These are phyloP conservation scores for Colletotrichum karsti DNA, from an alignment of 2,329 filamentous ascomycete genomes.

Conservation along the genomic window DNA sequence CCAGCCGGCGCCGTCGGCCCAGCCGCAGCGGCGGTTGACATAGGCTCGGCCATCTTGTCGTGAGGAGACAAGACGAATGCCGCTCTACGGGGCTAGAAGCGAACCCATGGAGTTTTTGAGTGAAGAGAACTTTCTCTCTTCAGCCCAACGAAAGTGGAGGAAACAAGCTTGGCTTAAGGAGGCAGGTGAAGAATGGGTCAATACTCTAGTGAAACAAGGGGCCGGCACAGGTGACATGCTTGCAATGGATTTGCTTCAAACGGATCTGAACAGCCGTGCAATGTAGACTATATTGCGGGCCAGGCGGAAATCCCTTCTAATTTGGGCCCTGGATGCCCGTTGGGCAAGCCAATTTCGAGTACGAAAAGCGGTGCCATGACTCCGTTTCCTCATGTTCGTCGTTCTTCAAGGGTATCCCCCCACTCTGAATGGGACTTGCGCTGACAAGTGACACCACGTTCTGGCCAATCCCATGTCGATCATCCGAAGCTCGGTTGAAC, in stretches of 20 bases:
- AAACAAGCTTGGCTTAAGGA: slow-evolving; percentile 15
- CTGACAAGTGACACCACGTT: not conserved
- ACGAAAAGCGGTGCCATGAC: not conserved
- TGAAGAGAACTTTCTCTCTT: not conserved
- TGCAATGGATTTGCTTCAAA: not conserved
- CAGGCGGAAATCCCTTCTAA: not conserved
- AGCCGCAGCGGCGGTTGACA: not conserved
- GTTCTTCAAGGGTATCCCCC: not conserved
- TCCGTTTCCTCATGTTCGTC: not conserved
- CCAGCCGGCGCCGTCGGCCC: not conserved
- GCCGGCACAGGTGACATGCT: not conserved
- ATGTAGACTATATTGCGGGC: not conserved
- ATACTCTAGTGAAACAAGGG: slow-evolving; percentile 4
- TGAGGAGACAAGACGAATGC: not conserved
- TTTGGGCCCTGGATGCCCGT: not conserved
- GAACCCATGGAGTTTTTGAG: not conserved
- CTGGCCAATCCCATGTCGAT: not conserved
- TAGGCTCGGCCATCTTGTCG: not conserved
- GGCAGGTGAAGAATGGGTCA: not conserved
- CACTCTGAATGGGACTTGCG: not conserved
- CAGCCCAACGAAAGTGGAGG: not conserved
- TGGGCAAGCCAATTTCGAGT: not conserved
- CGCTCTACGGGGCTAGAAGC: not conserved
- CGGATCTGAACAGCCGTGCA: not conserved
- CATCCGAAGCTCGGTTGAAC: not conserved